Evolutionary conservation across 371 early-diverging fungal genomes (phyloP).

Genomic region (Mucor irregularis): DNA sequence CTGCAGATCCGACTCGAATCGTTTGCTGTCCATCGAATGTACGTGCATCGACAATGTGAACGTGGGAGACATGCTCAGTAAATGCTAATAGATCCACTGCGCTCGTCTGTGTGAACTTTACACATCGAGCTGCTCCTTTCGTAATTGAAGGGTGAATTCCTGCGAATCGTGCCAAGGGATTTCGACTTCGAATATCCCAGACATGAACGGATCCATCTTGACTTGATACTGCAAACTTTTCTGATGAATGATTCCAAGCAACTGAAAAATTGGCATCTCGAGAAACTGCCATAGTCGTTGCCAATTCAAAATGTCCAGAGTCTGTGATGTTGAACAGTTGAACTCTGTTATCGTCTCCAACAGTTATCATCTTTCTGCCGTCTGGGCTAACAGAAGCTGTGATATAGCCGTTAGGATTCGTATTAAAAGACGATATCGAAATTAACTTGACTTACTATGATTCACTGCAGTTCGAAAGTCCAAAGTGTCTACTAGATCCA

Average conservation of each 20-base stretch:
- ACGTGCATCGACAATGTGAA: conserved; percentile 85
- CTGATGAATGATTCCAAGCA: conserved; percentile 72
- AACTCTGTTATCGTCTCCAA: conserved; percentile 86
- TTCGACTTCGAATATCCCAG: conserved; percentile 55
- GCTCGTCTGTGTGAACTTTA: conserved; percentile 81
- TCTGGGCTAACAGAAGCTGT: conserved; percentile 82
- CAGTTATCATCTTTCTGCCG: conserved; percentile 78
- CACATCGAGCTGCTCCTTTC: conserved; percentile 83
- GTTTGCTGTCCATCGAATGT: conserved; percentile 76
- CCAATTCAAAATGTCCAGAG: conserved; percentile 60
- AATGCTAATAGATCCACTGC: conserved; percentile 81
- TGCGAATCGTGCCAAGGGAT: conserved; percentile 45
- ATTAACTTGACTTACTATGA: conserved; percentile 62
- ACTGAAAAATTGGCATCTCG: conserved; percentile 38
- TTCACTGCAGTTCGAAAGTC: conserved; percentile 84
- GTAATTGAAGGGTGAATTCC: conserved; percentile 58
- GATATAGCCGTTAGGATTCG: background rate
- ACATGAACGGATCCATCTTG: conserved; percentile 87
- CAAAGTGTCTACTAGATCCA: conserved; percentile 70
- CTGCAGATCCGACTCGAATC: conserved; percentile 54
- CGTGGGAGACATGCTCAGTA: conserved; percentile 85
- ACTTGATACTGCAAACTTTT: conserved; percentile 76
- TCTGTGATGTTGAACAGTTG: conserved; percentile 73
- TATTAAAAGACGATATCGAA: too few relatives aligned
- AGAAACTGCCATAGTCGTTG: conserved; percentile 61